A percentile compares a stretch with the other conserved stretches of the same genome.
These are phyloP conservation scores for Populus hybrid DNA, from an alignment of 441 rosid species.

Conservation along the genomic window DNA sequence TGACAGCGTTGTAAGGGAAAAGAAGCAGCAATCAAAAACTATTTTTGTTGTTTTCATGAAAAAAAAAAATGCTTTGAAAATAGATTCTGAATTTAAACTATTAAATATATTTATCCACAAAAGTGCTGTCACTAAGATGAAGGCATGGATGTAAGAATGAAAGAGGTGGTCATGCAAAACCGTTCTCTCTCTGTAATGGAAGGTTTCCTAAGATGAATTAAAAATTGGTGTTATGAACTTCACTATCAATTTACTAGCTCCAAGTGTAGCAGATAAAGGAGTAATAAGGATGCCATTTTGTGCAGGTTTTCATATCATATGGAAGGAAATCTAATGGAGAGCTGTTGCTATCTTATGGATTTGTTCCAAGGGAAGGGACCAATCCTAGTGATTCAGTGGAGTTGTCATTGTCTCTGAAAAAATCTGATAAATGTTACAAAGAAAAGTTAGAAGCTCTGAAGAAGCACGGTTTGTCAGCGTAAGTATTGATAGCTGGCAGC, in stretches of 20 bases:
- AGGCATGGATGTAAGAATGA: background rate
- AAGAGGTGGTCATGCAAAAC: background rate
- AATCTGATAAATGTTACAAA: slow-evolving; percentile 69
- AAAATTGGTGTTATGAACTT: background rate
- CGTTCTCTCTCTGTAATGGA: background rate
- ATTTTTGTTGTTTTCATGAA: background rate
- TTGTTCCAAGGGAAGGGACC: slow-evolving; percentile 93
- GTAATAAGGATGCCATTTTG: slow-evolving; percentile 9
- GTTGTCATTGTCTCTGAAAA: slow-evolving; percentile 63
- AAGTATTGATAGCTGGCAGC: slow-evolving; percentile 22
- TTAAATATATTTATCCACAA: background rate
- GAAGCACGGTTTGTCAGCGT: slow-evolving; percentile 86
- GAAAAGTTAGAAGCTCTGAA: slow-evolving; percentile 74
- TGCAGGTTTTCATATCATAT: slow-evolving; percentile 98
- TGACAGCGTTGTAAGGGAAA: background rate
- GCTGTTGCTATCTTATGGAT: slow-evolving; percentile 87
- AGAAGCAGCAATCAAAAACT: background rate
- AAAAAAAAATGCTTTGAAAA: slow-evolving; percentile 4
- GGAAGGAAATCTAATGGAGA: slow-evolving; percentile 96
- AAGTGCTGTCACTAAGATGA: background rate
- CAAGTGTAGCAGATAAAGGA: background rate
- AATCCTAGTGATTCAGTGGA: slow-evolving; percentile 93
- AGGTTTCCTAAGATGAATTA: background rate
- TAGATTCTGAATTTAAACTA: background rate
- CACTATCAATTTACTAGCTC: background rate